A percentile compares a stretch with the other conserved stretches of the same genome.
Evolutionary conservation across 306 rosid species (phyloP).

Genomic region (Dalbergia oliveri): DNA sequence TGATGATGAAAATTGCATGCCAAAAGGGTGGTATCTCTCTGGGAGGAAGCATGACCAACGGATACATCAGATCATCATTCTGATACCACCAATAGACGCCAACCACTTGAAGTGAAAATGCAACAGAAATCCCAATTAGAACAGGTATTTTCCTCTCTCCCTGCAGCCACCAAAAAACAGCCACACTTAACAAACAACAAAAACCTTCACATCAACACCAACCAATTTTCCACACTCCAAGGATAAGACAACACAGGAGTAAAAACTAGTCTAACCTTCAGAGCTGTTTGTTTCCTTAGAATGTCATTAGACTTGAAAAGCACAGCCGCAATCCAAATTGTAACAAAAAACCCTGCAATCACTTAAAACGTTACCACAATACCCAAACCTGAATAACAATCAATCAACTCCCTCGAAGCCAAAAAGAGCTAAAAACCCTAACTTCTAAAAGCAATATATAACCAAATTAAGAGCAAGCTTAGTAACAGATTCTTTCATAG

Average conservation of each 20-base stretch:
- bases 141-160: conserved; percentile 92
- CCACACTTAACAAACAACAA: conserved; percentile 34
- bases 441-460: not conserved
- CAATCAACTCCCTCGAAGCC: not conserved
- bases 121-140: conserved; percentile 76
- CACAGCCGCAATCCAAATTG: conserved; percentile 91
- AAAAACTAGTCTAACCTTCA: conserved; percentile 60
- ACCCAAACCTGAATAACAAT: not conserved
- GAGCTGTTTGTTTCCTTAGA: conserved; percentile 84
- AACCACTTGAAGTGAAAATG: conserved; percentile 79
- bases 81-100: conserved; percentile 98
- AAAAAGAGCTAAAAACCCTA: not conserved
- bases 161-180: conserved; percentile 64
- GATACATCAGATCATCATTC: conserved; percentile 84
- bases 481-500: not conserved
- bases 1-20: conserved; percentile 92
- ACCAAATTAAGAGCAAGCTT: no score
- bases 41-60: conserved; percentile 94
- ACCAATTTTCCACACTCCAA: not conserved
- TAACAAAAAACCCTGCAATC: conserved; percentile 69
- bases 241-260: not conserved
- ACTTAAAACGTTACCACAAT: not conserved
- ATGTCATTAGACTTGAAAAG: conserved; percentile 97
- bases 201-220: not conserved
- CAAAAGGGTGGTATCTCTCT: conserved; percentile 91